Evolutionary conservation across 2,329 filamentous ascomycete species (phyloP).

Genomic region (Rutstroemia sydowiana): DNA sequence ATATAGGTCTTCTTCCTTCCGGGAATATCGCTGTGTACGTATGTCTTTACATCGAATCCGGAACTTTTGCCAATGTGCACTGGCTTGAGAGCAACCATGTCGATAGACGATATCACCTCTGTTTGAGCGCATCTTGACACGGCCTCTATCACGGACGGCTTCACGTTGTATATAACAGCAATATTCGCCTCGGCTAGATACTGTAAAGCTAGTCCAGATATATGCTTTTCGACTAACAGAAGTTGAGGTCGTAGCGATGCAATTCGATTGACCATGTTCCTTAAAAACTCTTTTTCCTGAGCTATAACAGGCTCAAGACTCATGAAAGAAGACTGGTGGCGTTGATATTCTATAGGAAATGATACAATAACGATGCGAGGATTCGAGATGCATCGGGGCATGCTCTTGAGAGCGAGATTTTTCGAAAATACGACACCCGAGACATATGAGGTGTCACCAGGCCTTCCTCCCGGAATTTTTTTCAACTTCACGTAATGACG

Average conservation of each 20-base stretch:
- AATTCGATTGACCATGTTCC: conserved; percentile 87
- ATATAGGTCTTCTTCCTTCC: conserved; percentile 90
- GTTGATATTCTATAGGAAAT: conserved; percentile 92
- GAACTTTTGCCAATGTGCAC: conserved; percentile 73
- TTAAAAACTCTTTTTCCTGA: conserved; percentile 89
- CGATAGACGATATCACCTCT: conserved; percentile 86
- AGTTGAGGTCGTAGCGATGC: conserved; percentile 77
- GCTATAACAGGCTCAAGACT: conserved; percentile 94
- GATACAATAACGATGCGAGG: conserved; percentile 89
- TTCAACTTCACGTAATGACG: conserved; percentile 96
- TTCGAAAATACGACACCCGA: conserved; percentile 97
- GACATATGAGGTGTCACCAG: conserved; percentile 90
- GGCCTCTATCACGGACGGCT: conserved; percentile 89
- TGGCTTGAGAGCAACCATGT: conserved; percentile 74
- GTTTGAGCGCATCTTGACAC: conserved; percentile 89
- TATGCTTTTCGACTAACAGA: conserved; percentile 84
- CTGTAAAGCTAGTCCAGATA: conserved; percentile 84
- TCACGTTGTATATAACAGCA: conserved; percentile 93
- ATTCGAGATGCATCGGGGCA: conserved; percentile 77
- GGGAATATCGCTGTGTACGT: conserved; percentile 67
- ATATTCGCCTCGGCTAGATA: conserved; percentile 84
- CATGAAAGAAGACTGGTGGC: conserved; percentile 93
- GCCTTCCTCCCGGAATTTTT: conserved; percentile 84
- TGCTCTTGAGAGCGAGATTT: conserved; percentile 91
- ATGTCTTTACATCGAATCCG: conserved; percentile 93